phyloP scores from a whole-genome alignment of 23 red algal genomes.

The Gracilaria domingensis region DNA sequence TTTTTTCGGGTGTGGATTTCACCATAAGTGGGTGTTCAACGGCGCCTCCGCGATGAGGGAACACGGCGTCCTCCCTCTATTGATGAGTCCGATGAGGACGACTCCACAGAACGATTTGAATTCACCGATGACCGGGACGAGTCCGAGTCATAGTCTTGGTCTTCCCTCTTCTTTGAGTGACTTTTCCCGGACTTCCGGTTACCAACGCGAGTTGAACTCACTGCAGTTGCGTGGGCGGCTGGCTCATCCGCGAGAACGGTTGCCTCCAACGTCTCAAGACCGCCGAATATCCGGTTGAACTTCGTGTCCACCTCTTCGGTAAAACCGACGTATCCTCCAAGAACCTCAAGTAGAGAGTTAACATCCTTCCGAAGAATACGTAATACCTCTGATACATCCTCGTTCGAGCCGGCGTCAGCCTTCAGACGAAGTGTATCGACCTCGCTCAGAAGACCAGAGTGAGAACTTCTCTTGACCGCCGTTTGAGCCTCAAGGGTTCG shows the following conservation, averaged over 20 bases:
- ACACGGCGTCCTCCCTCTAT: neutral
- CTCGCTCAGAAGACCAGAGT: neutral
- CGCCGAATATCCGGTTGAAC: neutral
- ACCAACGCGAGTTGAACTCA: too few relatives aligned
- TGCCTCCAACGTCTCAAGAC: slow-evolving; percentile 6
- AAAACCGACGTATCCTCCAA: neutral
- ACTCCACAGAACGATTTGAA: neutral
- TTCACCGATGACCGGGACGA: neutral
- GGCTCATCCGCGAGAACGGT: neutral
- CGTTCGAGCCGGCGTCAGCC: neutral
- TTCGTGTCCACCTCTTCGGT: neutral
- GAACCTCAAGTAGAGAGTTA: too few relatives aligned
- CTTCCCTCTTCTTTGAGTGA: too few relatives aligned
- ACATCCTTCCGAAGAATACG: too few relatives aligned
- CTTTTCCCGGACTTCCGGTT: too few relatives aligned
- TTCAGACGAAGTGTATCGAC: slow-evolving; percentile 13
- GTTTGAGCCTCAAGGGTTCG: neutral
- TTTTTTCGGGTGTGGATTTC: neutral
- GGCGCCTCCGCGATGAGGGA: neutral
- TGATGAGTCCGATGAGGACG: neutral
- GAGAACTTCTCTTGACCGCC: neutral
- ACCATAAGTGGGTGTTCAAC: neutral
- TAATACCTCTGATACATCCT: neutral
- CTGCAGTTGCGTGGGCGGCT: too few relatives aligned
- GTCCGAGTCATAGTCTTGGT: neutral